Evolutionary conservation across 257 asterid species (phyloP).

Genomic region (Penstemon eatonii): DNA sequence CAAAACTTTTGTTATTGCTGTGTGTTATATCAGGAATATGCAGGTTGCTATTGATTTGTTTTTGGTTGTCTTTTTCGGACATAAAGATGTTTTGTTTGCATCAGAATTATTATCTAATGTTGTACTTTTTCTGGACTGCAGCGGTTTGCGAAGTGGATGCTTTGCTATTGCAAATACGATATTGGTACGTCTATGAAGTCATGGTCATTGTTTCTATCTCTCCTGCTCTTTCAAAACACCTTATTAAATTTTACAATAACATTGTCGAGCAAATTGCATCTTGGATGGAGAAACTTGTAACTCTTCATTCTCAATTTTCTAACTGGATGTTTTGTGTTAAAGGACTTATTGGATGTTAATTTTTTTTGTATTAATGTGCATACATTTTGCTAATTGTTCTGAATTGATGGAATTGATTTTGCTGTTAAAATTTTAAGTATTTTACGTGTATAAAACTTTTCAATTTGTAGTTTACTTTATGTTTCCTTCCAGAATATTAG

Average conservation of each 20-base stretch:
- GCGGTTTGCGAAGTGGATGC: slow-evolving; percentile 60
- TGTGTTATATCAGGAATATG: slow-evolving; percentile 50
- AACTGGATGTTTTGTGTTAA: not conserved
- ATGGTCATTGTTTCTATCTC: slow-evolving; percentile 1
- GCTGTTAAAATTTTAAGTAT: not conserved
- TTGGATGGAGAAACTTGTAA: not conserved
- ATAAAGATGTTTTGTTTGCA: not conserved
- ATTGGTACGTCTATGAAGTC: slow-evolving; percentile 41
- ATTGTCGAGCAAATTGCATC: not conserved
- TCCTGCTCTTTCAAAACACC: not conserved
- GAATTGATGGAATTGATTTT: not conserved
- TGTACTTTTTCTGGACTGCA: slow-evolving; percentile 35
- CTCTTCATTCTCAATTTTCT: not conserved
- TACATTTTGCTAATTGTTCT: too few relatives aligned
- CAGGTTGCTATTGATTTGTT: slow-evolving; percentile 36
- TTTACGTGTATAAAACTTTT: not conserved
- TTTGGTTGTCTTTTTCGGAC: slow-evolving; percentile 6
- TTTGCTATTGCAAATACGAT: slow-evolving; percentile 52
- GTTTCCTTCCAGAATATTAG: not conserved
- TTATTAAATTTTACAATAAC: not conserved
- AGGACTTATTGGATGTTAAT: not conserved
- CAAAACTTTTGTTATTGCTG: slow-evolving; percentile 35
- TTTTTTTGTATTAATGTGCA: too few relatives aligned
- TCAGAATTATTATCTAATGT: slow-evolving; percentile 17
- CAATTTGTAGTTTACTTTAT: not conserved